Percentiles rank a stretch among this genome's conserved stretches.
Evolutionary conservation across 257 asterid genomes (phyloP).

Genomic region (Schizonepeta tenuifolia): DNA sequence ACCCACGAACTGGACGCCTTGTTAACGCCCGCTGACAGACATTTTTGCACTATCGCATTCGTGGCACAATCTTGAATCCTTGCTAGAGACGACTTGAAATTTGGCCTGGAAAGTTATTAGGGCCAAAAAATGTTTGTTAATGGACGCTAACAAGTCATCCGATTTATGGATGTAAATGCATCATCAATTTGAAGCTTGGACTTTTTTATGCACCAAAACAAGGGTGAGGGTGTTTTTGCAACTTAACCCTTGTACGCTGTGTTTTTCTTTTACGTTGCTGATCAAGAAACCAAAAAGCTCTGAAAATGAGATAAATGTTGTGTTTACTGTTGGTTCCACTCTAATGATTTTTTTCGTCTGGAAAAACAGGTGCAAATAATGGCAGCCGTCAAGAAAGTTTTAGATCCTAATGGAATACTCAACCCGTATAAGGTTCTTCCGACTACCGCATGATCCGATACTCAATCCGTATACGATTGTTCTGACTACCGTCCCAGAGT

Average conservation of each 20-base stretch:
- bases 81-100: too few species aligned
- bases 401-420: constrained; percentile 91
- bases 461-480: constrained; percentile 71
- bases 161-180: too few species aligned
- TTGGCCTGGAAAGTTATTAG: too few species aligned
- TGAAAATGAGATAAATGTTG: not conserved
- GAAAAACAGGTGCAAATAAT: constrained; percentile 92
- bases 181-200: too few species aligned
- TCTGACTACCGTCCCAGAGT: constrained; percentile 27
- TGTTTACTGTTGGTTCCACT: not conserved
- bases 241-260: not conserved
- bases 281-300: not conserved
- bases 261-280: not conserved
- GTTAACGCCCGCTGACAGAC: too few species aligned
- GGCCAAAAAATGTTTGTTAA: too few species aligned
- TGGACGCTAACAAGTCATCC: too few species aligned
- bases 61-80: too few species aligned
- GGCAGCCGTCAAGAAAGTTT: constrained; percentile 78
- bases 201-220: too few species aligned
- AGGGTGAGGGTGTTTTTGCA: too few species aligned
- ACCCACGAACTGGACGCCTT: too few species aligned
- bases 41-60: too few species aligned
- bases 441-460: constrained; percentile 50
- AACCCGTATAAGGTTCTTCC: constrained; percentile 98
- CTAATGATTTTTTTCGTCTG: not conserved